phyloP scores from a whole-genome alignment of 2,329 filamentous ascomycete genomes.

The Anthostomella pinea region DNA sequence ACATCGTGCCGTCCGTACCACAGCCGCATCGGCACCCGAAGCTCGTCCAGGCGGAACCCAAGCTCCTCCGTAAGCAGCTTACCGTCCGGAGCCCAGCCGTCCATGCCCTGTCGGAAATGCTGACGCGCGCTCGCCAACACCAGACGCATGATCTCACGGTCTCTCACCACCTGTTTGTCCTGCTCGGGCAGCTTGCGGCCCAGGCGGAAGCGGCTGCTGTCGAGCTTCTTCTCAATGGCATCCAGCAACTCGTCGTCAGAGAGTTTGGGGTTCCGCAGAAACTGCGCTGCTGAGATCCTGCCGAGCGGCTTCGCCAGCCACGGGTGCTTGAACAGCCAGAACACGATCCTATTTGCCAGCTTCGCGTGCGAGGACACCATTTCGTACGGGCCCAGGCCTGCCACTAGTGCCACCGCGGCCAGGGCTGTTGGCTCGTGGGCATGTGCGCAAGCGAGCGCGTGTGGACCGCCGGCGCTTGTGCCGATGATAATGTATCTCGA shows the following conservation, averaged over 20 bases:
- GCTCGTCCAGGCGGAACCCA: conserved; percentile 11
- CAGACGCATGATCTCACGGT: conserved; percentile 7
- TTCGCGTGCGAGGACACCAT: conserved; percentile 3
- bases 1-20: conserved; percentile 11
- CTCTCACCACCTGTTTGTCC: conserved; percentile 8
- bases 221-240: too few species aligned
- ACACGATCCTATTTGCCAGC: too few species aligned
- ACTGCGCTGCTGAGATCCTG: too few species aligned
- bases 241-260: too few species aligned
- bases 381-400: conserved; percentile 7
- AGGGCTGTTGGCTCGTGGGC: conserved; percentile 8
- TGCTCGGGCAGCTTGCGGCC: too few species aligned
- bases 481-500: conserved; percentile 10
- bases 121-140: conserved; percentile 8
- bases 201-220: too few species aligned
- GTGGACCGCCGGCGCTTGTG: conserved; percentile 10
- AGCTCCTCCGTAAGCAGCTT: conserved; percentile 3
- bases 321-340: too few species aligned
- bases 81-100: conserved; percentile 8
- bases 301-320: too few species aligned
- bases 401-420: conserved; percentile 10
- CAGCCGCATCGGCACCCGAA: conserved; percentile 8
- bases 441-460: conserved; percentile 13
- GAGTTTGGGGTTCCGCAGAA: too few species aligned
- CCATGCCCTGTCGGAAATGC: conserved; percentile 6